Evolutionary conservation across 2,329 filamentous ascomycete species (phyloP).

Genomic region (Colletotrichum eremochloae): DNA sequence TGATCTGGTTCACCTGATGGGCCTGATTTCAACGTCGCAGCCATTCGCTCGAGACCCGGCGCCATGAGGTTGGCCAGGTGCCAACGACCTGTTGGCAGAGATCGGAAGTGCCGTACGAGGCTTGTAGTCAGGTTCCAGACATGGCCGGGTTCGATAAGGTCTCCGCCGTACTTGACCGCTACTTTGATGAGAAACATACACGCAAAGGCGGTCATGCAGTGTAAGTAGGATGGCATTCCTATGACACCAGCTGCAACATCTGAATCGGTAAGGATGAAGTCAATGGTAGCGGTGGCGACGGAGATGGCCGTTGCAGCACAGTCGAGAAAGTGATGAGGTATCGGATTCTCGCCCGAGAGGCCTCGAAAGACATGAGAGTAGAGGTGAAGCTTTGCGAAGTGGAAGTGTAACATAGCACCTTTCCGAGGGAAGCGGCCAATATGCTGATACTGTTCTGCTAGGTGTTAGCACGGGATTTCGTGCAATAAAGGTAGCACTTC

Average conservation of each 20-base stretch:
- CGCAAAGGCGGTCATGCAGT: slow-evolving; percentile 66
- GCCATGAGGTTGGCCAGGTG: slow-evolving; percentile 62
- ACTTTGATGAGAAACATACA: slow-evolving; percentile 66
- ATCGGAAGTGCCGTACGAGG: slow-evolving; percentile 56
- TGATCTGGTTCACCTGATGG: neutral
- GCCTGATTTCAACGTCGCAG: slow-evolving; percentile 36
- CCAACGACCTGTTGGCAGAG: slow-evolving; percentile 57
- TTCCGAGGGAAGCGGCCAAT: slow-evolving; percentile 58
- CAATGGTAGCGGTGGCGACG: slow-evolving; percentile 59
- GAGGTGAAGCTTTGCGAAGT: slow-evolving; percentile 58
- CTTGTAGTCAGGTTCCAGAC: slow-evolving; percentile 55
- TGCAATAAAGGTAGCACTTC: neutral
- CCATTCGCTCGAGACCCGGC: slow-evolving; percentile 59
- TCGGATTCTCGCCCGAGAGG: slow-evolving; percentile 50
- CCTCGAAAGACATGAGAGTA: slow-evolving; percentile 59
- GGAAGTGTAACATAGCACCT: slow-evolving; percentile 56
- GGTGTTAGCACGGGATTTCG: slow-evolving; percentile 29
- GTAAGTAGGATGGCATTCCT: slow-evolving; percentile 65
- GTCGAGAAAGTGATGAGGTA: slow-evolving; percentile 53
- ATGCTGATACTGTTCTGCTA: slow-evolving; percentile 55
- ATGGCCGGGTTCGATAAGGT: slow-evolving; percentile 53
- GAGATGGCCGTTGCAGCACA: slow-evolving; percentile 50
- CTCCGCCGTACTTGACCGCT: slow-evolving; percentile 56
- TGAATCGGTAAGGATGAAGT: slow-evolving; percentile 57
- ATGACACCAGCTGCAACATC: slow-evolving; percentile 56